Percentiles rank a stretch among this genome's conserved stretches.
These are phyloP conservation scores for Penicillium argentinense DNA, from an alignment of 495 filamentous ascomycete species.

Conservation along the genomic window DNA sequence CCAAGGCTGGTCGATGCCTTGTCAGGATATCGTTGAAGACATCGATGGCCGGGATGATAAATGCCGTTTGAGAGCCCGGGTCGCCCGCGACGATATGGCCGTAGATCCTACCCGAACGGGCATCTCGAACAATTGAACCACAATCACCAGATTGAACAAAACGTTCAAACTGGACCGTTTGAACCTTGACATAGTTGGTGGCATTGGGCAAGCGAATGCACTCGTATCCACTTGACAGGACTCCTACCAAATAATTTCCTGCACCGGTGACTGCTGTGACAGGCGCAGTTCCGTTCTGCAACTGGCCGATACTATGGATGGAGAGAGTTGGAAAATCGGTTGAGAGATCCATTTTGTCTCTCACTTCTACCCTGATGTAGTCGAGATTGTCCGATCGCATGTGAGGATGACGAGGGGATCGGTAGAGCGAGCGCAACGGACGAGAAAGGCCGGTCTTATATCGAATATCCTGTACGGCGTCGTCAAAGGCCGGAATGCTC, in stretches of 20 bases:
- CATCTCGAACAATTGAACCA: conserved; percentile 1
- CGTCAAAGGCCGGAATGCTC: background rate
- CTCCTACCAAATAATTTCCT: background rate
- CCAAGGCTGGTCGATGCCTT: no score
- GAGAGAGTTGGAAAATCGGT: background rate
- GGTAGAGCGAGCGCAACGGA: no score
- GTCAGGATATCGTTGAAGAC: background rate
- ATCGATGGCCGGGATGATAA: background rate
- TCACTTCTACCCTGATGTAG: background rate
- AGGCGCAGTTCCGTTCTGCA: background rate
- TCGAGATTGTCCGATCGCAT: background rate
- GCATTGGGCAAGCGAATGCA: background rate
- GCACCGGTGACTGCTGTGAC: background rate
- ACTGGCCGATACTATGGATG: background rate
- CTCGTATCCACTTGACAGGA: background rate
- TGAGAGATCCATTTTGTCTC: background rate
- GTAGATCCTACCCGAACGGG: background rate
- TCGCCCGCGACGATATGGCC: background rate
- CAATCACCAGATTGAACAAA: background rate
- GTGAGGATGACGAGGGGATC: background rate
- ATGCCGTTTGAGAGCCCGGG: background rate
- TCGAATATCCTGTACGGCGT: background rate
- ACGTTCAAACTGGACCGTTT: background rate
- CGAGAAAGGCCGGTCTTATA: background rate
- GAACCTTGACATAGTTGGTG: background rate